Evolutionary conservation across 140 eudicot genomes (phyloP).

Genomic region (Ambrosia hybrid): DNA sequence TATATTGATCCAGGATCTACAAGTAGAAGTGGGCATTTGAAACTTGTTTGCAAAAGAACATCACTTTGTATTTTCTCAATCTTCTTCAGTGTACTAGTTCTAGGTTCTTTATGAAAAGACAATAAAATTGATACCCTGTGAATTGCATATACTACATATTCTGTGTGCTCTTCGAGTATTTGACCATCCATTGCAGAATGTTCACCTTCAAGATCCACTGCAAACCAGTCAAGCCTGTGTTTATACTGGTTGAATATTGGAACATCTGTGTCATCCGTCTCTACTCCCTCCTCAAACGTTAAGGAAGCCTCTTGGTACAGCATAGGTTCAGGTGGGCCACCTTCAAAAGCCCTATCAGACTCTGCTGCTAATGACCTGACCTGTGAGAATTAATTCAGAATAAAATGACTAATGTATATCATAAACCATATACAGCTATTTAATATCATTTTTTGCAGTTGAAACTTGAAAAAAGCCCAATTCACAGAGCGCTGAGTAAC

Average conservation of each 20-base stretch:
- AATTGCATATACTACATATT: constrained; percentile 94
- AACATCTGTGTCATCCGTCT: constrained; percentile 43
- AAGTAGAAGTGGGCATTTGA: constrained; percentile 18
- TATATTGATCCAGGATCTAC: constrained; percentile 92
- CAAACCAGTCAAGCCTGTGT: constrained; percentile 89
- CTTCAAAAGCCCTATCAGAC: constrained; percentile 89
- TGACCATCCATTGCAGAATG: constrained; percentile 99
- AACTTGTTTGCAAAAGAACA: constrained; percentile 19
- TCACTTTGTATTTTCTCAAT: background rate
- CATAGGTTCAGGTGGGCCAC: constrained; percentile 77
- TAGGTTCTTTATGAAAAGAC: constrained; percentile 15
- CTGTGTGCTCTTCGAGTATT: constrained; percentile 94
- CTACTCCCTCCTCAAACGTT: constrained; percentile 45
- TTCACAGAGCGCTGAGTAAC: constrained; percentile 7
- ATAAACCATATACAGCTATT: background rate
- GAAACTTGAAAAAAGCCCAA: constrained; percentile 4
- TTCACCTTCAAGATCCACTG: constrained; percentile 99
- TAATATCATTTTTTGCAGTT: constrained; percentile 1
- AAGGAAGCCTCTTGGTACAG: constrained; percentile 71
- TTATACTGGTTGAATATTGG: constrained; percentile 54
- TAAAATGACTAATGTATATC: constrained; percentile 1
- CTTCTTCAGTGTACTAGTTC: background rate
- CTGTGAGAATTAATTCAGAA: constrained; percentile 39
- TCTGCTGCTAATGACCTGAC: constrained; percentile 94
- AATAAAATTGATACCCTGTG: constrained; percentile 70